phyloP scores from a whole-genome alignment of 768 basidiomycete species.

The Agrocybe praecox region DNA sequence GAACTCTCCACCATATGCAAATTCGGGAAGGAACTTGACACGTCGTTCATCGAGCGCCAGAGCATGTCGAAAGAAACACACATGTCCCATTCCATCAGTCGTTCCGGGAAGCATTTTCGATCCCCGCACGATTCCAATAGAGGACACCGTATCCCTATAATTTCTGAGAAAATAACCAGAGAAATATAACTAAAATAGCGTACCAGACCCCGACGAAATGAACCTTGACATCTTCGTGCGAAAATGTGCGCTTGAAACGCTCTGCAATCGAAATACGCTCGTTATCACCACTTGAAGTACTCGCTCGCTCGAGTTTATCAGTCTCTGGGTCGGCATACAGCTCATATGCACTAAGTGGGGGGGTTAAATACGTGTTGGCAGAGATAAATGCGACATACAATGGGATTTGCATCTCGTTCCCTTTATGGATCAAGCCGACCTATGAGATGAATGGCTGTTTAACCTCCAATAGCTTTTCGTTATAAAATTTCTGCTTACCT shows the following conservation, averaged over 20 bases:
- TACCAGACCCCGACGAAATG: conserved; percentile 14
- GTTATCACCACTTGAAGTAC: neutral
- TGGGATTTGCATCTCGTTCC: conserved; percentile 38
- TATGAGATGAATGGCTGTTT: conserved; percentile 5
- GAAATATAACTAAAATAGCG: neutral
- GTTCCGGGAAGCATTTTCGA: conserved; percentile 17
- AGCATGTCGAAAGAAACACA: conserved; percentile 36
- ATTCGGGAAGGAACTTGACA: conserved; percentile 36
- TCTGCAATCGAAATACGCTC: conserved; percentile 5
- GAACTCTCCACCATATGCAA: conserved; percentile 12
- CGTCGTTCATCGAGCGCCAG: conserved; percentile 37
- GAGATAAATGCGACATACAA: conserved; percentile 3
- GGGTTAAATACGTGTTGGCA: neutral
- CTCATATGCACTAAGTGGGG: conserved; percentile 16
- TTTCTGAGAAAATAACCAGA: no score
- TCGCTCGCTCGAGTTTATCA: conserved; percentile 1
- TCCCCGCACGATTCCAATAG: conserved; percentile 28
- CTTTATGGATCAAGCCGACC: conserved; percentile 43
- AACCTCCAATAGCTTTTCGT: no score
- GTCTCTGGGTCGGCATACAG: conserved; percentile 8
- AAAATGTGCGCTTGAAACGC: conserved; percentile 22
- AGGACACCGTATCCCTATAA: conserved; percentile 36
- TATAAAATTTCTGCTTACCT: neutral
- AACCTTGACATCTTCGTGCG: conserved; percentile 30
- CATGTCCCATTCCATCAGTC: conserved; percentile 20